Evolutionary conservation across 371 early-diverging fungal species (phyloP).

Genomic region (Conidiobolus incongruus): DNA sequence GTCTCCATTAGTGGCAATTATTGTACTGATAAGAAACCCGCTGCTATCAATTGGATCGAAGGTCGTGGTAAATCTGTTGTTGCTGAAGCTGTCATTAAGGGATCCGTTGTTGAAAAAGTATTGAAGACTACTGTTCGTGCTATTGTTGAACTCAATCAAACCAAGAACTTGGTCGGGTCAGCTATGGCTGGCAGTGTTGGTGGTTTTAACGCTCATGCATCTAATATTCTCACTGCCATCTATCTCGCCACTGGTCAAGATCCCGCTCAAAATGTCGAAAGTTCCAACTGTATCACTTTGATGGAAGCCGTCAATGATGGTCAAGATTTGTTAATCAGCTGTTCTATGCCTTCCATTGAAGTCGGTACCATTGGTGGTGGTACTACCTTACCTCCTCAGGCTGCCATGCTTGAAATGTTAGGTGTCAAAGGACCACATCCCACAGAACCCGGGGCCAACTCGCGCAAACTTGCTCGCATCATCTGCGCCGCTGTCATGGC

Average conservation of each 20-base stretch:
- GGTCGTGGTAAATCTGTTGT: constrained; percentile 93
- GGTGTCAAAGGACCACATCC: constrained; percentile 70
- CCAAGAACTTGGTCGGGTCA: constrained; percentile 83
- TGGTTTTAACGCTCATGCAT: constrained; percentile 92
- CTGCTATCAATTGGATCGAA: constrained; percentile 93
- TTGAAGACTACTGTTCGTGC: constrained; percentile 70
- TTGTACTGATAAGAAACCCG: constrained; percentile 96
- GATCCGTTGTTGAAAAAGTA: constrained; percentile 49
- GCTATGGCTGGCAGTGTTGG: constrained; percentile 90
- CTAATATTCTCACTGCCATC: constrained; percentile 87
- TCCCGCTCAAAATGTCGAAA: constrained; percentile 92
- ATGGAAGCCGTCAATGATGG: constrained; percentile 76
- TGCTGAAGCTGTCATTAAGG: constrained; percentile 68
- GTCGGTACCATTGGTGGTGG: constrained; percentile 95
- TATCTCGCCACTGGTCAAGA: constrained; percentile 93
- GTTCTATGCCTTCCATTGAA: constrained; percentile 90
- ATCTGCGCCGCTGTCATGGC: constrained; percentile 90
- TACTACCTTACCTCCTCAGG: constrained; percentile 69
- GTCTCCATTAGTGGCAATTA: constrained; percentile 81
- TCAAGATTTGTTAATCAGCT: constrained; percentile 59
- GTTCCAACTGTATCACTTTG: constrained; percentile 80
- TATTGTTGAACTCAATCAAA: constrained; percentile 55
- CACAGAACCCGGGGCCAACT: constrained; percentile 70
- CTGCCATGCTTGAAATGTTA: constrained; percentile 70
- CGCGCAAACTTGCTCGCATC: constrained; percentile 68